Evolutionary conservation across 192 early-diverging fungal genomes (phyloP).

Genomic region (Backusella sp.): DNA sequence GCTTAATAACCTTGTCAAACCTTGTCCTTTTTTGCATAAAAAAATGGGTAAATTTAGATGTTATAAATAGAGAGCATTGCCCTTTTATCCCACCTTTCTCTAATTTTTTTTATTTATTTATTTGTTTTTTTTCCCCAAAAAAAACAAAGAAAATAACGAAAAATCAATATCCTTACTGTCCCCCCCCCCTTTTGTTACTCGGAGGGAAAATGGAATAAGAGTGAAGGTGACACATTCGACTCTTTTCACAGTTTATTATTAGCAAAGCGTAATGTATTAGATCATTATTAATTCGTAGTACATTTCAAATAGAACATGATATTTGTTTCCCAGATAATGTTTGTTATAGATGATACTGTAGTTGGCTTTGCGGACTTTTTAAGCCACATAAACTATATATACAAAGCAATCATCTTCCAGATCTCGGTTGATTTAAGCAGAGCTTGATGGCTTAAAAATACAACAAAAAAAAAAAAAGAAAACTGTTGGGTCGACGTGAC

Average conservation of each 20-base stretch:
- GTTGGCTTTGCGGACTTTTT: neutral
- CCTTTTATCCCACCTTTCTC: neutral
- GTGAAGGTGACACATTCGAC: neutral
- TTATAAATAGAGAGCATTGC: neutral
- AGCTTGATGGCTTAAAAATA: neutral
- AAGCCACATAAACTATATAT: neutral
- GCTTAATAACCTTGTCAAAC: neutral
- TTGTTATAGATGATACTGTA: neutral
- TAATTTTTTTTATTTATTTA: neutral
- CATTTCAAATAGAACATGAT: conserved; percentile 6
- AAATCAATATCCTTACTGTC: neutral
- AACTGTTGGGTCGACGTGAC: conserved; percentile 69
- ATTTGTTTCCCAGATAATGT: conserved; percentile 19
- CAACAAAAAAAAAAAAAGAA: conserved; percentile 7
- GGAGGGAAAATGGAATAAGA: neutral
- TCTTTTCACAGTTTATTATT: neutral
- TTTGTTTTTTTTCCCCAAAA: neutral
- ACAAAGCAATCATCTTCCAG: neutral
- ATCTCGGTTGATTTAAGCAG: neutral
- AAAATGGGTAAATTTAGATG: neutral
- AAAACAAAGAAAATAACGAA: neutral
- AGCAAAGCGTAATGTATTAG: neutral
- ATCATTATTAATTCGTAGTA: conserved; percentile 7
- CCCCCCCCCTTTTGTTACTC: neutral
- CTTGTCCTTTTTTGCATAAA: neutral